These are phyloP conservation scores for Debaryomycetaceae sp. DNA, from an alignment of 1,139 yeast species.

Conservation along the genomic window DNA sequence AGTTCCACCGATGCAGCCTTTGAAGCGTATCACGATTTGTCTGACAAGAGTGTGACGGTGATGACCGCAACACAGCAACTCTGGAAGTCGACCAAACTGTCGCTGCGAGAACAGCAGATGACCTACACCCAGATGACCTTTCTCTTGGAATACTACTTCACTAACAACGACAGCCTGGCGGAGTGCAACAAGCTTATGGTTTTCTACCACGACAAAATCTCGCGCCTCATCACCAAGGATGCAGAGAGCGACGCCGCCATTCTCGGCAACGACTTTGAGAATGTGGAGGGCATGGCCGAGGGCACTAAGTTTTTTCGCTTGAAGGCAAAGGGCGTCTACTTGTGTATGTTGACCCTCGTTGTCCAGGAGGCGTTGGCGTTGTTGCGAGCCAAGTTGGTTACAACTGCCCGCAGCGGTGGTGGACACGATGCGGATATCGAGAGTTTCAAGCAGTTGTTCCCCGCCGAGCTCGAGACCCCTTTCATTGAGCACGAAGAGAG, in stretches of 20 bases:
- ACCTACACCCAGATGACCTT: conserved; percentile 28
- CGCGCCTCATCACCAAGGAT: conserved; percentile 5
- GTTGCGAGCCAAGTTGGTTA: conserved; percentile 16
- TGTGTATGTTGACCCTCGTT: conserved; percentile 28
- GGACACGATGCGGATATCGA: conserved; percentile 8
- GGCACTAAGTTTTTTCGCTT: conserved; percentile 14
- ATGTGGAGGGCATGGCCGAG: not conserved
- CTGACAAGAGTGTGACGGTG: conserved; percentile 1
- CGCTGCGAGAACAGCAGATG: conserved; percentile 20
- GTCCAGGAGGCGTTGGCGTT: conserved; percentile 29
- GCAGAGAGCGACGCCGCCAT: conserved; percentile 5
- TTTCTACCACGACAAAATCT: conserved; percentile 27
- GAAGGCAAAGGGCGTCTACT: conserved; percentile 23
- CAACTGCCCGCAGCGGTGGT: conserved; percentile 10
- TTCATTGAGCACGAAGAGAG: conserved; percentile 17
- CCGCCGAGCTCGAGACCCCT: conserved; percentile 19
- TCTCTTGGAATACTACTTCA: conserved; percentile 31
- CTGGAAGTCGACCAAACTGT: conserved; percentile 24
- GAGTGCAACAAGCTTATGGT: conserved; percentile 12
- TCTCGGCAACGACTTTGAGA: not conserved
- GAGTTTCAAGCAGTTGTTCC: conserved; percentile 22
- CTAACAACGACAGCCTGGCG: too few species aligned
- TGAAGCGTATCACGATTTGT: conserved; percentile 1
- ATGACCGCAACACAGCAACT: conserved; percentile 18
- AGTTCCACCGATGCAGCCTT: not conserved